phyloP scores from a whole-genome alignment of 1,284 basidiomycete species.

The Stereum hirsutum region DNA sequence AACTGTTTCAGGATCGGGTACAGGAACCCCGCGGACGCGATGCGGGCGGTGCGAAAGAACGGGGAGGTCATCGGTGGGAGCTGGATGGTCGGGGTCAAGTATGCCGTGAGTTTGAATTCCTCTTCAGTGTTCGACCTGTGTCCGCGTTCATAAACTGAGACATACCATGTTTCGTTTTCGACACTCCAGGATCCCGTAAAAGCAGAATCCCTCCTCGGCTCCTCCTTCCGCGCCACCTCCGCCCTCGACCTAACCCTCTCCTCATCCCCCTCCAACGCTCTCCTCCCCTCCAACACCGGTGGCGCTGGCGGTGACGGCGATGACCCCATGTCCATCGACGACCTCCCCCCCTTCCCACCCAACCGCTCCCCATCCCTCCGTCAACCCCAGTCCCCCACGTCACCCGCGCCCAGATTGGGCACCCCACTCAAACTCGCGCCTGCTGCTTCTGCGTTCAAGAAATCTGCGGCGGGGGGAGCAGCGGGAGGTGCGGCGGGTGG shows the following conservation, averaged over 20 bases:
- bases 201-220: slow-evolving; percentile 42
- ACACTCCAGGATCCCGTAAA: slow-evolving; percentile 43
- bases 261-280: slow-evolving; percentile 17
- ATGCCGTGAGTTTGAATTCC: slow-evolving; percentile 42
- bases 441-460: slow-evolving; percentile 57
- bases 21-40: slow-evolving; percentile 55
- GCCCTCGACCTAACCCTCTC: slow-evolving; percentile 14
- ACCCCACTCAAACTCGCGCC: slow-evolving; percentile 66
- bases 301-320: no score
- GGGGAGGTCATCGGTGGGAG: slow-evolving; percentile 65
- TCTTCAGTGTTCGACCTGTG: no score
- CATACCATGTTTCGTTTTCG: no score
- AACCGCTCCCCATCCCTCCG: slow-evolving; percentile 7
- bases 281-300: no score
- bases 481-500: no score
- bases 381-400: slow-evolving; percentile 5
- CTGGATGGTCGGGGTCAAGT: slow-evolving; percentile 79
- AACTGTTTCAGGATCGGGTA: slow-evolving; percentile 73
- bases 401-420: slow-evolving; percentile 37
- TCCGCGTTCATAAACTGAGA: no score
- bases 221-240: slow-evolving; percentile 16
- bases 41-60: slow-evolving; percentile 68
- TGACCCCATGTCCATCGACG: slow-evolving; percentile 40
- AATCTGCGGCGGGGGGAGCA: slow-evolving; percentile 20
- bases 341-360: slow-evolving; percentile 17